Evolutionary conservation across 352 stramenopile genomes (phyloP).

Genomic region (Discostella stelligera): DNA sequence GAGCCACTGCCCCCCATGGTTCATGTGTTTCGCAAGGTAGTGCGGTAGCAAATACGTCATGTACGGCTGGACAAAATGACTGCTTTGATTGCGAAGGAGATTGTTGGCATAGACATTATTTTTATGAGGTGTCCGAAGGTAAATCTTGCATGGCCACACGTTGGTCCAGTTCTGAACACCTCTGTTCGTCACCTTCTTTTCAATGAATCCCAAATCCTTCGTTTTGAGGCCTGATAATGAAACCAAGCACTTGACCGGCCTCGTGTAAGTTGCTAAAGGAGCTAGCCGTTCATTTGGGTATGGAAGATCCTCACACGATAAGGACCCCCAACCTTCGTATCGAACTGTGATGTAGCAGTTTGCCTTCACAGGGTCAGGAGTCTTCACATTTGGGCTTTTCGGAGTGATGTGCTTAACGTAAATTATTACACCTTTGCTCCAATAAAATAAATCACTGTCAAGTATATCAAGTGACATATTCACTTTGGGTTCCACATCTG

Average conservation of each 20-base stretch:
- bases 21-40: slow-evolving; percentile 19
- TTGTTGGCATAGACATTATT: background rate
- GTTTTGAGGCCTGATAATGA: slow-evolving; percentile 23
- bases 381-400: background rate
- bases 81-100: slow-evolving; percentile 27
- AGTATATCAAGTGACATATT: slow-evolving; percentile 52
- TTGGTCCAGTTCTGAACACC: slow-evolving; percentile 23
- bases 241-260: slow-evolving; percentile 43
- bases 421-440: slow-evolving; percentile 42
- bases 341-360: slow-evolving; percentile 33
- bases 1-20: slow-evolving; percentile 38
- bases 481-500: slow-evolving; percentile 38
- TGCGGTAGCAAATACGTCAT: slow-evolving; percentile 24
- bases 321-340: slow-evolving; percentile 47
- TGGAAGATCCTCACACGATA: slow-evolving; percentile 34
- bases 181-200: background rate
- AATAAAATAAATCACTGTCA: slow-evolving; percentile 38
- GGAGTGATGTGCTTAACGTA: slow-evolving; percentile 1
- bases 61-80: slow-evolving; percentile 45
- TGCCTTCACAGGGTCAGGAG: background rate
- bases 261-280: slow-evolving; percentile 51
- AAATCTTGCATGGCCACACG: slow-evolving; percentile 42
- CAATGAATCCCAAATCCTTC: slow-evolving; percentile 12
- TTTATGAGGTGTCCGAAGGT: slow-evolving; percentile 52
- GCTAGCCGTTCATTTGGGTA: slow-evolving; percentile 41